Evolutionary conservation across 148 eudicot genomes (phyloP).

Genomic region (Persicaria maculosa): DNA sequence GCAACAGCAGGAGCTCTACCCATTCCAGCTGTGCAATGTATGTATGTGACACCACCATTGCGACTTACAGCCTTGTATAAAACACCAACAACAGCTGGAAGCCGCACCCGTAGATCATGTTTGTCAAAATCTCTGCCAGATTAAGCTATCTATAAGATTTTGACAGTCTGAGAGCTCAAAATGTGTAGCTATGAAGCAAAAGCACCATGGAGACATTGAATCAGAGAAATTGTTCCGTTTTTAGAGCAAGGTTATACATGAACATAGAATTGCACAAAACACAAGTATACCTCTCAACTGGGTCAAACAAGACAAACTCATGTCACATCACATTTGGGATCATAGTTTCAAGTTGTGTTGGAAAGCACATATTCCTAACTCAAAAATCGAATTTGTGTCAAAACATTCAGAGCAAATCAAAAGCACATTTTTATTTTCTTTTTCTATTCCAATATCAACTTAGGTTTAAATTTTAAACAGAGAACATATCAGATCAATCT

Average conservation of each 20-base stretch:
- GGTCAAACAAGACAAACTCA: neutral
- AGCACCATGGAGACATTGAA: too few relatives aligned
- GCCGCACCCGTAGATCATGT: constrained; percentile 78
- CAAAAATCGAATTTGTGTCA: neutral
- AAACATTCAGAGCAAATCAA: neutral
- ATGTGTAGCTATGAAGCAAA: too few relatives aligned
- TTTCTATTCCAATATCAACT: neutral
- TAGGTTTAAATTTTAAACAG: neutral
- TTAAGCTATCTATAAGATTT: neutral
- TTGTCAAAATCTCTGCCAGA: constrained; percentile 82
- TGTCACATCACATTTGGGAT: neutral
- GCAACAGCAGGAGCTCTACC: constrained; percentile 98
- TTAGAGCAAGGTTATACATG: neutral
- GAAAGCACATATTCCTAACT: neutral
- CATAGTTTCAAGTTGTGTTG: neutral
- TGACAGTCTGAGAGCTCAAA: too few relatives aligned
- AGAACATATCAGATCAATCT: neutral
- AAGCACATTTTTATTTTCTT: neutral
- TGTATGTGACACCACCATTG: constrained; percentile 82
- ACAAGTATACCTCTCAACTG: neutral
- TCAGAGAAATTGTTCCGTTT: neutral
- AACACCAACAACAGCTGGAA: constrained; percentile 80
- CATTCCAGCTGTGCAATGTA: constrained; percentile 98
- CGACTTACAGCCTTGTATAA: constrained; percentile 60
- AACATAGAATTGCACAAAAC: neutral